Evolutionary conservation across 768 basidiomycete species (phyloP).

Genomic region (Leucocoprinus sp.): DNA sequence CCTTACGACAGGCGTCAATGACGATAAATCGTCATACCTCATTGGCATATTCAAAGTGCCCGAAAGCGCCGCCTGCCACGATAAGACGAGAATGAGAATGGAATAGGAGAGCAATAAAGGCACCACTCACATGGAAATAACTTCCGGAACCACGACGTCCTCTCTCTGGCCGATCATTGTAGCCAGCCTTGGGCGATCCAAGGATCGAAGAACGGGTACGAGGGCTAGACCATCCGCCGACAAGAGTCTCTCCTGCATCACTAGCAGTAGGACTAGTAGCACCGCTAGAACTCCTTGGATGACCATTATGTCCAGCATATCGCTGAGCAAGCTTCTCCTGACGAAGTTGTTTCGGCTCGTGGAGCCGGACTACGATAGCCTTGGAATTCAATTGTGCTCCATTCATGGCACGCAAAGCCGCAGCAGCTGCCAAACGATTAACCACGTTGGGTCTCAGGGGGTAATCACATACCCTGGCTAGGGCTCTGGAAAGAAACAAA

Average conservation of each 20-base stretch:
- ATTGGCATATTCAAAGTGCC: constrained; percentile 77
- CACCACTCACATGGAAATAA: constrained; percentile 63
- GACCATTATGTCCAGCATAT: constrained; percentile 65
- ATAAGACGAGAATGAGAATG: neutral
- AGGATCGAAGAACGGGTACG: constrained; percentile 45
- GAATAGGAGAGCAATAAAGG: neutral
- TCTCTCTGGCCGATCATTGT: constrained; percentile 53
- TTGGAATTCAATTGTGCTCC: constrained; percentile 63
- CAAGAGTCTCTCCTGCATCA: constrained; percentile 71
- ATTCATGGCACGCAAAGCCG: constrained; percentile 78
- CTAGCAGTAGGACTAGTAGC: constrained; percentile 80
- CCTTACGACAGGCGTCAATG: constrained; percentile 79
- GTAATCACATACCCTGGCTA: constrained; percentile 52
- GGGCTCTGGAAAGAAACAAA: constrained; percentile 85
- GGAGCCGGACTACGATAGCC: constrained; percentile 77
- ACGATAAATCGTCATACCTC: constrained; percentile 80
- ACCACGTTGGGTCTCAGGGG: neutral
- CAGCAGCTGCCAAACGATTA: constrained; percentile 38
- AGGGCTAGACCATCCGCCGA: constrained; percentile 63
- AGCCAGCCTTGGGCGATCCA: constrained; percentile 38
- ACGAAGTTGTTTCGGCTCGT: constrained; percentile 87
- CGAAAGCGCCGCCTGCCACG: constrained; percentile 61
- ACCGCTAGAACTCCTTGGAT: constrained; percentile 73
- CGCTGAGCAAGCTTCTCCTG: constrained; percentile 82
- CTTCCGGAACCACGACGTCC: constrained; percentile 77